Evolutionary conservation across 2,329 filamentous ascomycete genomes (phyloP), one percentile per base, ranked within the genome.

Genomic region (Dactylellina leptospora): DNA sequence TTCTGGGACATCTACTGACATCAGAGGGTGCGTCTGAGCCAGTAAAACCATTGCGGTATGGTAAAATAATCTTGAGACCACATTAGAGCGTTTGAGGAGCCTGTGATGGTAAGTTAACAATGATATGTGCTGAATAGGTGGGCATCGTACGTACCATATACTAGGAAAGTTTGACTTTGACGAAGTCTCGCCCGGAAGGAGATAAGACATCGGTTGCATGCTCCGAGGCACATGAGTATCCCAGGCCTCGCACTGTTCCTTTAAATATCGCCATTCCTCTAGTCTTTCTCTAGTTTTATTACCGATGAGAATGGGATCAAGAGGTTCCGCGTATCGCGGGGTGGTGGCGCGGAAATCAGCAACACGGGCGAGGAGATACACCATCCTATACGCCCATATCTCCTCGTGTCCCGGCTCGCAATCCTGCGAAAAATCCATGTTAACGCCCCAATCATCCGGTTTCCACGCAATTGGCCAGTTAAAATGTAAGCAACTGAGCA

Each of bases 401-500:
- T 96, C 91, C 79, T 96, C 92, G 36, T 86, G 83, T 11, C 75
- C 74, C 4, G 83, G 81, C 63, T 85, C 82, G 3, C 83, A 83
- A 45, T 84, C 82, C 5, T 83, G 82, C 4, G 81, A 81, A 76
- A 95, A 89, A 75, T 90, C 85, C 83, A 95, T 87, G 76, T 96
- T 88, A 16, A 97, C 83, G 0, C 90, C 90, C 93, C 93, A 97
- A 9, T 91, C 87, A 76, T 96, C 91, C 0, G 92, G 93, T 59
- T 96, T 88, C 91, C 92, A 96, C 0, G 91, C 88, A 10, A 92
- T 87, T 75, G 88, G 86, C 90, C 91, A 96, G 78, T 93, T 92
- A 80, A 92, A 92, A 75, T 91, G 89, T 13, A 97, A 82, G 79
- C 92, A 96, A 74, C 87, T 91, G 25, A 97, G 83, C n/a, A 97